Evolutionary conservation across 805 yeast genomes (phyloP), one percentile per base, ranked within the genome.

Genomic region (Wickerhamomyces chambardii): DNA sequence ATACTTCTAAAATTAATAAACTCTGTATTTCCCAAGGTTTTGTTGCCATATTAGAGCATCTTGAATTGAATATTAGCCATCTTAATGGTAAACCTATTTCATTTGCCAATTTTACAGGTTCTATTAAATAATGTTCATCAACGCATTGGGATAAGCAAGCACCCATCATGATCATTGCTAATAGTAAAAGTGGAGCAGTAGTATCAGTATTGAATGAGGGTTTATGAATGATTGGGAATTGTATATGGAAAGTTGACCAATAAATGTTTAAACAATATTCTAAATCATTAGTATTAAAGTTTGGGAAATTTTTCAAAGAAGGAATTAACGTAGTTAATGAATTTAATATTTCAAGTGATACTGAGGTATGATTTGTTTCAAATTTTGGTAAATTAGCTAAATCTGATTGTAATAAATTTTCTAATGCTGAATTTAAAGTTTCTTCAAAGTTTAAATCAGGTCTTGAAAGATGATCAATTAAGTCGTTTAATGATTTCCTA

Each of bases 1-100:
- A 76, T 58, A 77, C 74, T 49, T 84, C 92, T 12, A 84, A 50
- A 42, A 84, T 55, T 35, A 79, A 55, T 41, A 84, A 63, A 44
- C 83, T 64, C 53, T 84, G 94, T 31, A 84, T 12, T 18, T 37
- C 39, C 36, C 36, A 37, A 12, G 39, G 39, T 17, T 37, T 29
- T 10, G 39, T 32, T 10, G 31, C 36, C n/a, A n/a, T n/a, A n/a
- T 36, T 36, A 11, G 19, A 12, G n/a, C 6, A 15, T 28, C 34
- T 38, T 33, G 78, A 71, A 30, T 81, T 73, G 48, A 84, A 84
- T 4, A 84, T 63, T 21, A 68, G 55, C 74, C 80, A 83, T 30
- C 95, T 56, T 17, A 84, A 54, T 0, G 87, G 59, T 2, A 49
- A 47, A 34, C 56, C 50, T 22, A 58, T 57, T 12, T 46, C 43